These are phyloP conservation scores for Cutaneotrichosporon sp. DNA, from an alignment of 1,284 basidiomycete species.

Conservation along the genomic window DNA sequence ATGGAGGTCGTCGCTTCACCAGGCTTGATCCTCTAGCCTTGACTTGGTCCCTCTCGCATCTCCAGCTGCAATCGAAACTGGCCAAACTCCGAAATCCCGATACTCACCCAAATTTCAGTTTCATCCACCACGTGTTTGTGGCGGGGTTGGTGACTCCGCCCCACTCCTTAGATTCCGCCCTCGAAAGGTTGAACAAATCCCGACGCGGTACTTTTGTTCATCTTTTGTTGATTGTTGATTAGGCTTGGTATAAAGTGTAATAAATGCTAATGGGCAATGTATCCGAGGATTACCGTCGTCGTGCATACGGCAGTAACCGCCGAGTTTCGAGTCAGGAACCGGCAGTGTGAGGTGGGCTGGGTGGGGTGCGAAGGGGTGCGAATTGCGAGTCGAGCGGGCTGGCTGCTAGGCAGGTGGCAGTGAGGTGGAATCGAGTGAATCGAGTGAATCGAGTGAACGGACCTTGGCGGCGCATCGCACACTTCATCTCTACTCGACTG, in stretches of 20 bases:
- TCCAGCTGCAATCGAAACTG: too few species aligned
- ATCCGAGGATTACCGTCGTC: neutral
- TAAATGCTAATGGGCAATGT: neutral
- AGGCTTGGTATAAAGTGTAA: too few species aligned
- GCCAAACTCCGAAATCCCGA: neutral
- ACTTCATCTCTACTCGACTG: neutral
- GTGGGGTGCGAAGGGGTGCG: neutral
- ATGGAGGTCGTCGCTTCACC: neutral
- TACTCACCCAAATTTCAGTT: neutral
- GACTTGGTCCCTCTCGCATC: too few species aligned
- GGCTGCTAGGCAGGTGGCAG: too few species aligned
- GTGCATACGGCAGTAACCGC: neutral
- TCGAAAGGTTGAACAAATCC: too few species aligned
- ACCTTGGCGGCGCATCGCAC: neutral
- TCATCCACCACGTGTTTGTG: neutral
- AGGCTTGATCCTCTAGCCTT: neutral
- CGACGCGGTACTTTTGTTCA: neutral
- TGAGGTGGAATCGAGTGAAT: too few species aligned
- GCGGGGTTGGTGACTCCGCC: neutral
- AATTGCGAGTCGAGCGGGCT: constrained; percentile 1
- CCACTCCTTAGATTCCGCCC: neutral
- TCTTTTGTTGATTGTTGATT: neutral
- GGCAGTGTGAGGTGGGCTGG: too few species aligned
- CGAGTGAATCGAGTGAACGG: too few species aligned
- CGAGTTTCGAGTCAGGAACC: neutral